Evolutionary conservation across 345 rosid genomes (phyloP).

Genomic region (Linum tenue): DNA sequence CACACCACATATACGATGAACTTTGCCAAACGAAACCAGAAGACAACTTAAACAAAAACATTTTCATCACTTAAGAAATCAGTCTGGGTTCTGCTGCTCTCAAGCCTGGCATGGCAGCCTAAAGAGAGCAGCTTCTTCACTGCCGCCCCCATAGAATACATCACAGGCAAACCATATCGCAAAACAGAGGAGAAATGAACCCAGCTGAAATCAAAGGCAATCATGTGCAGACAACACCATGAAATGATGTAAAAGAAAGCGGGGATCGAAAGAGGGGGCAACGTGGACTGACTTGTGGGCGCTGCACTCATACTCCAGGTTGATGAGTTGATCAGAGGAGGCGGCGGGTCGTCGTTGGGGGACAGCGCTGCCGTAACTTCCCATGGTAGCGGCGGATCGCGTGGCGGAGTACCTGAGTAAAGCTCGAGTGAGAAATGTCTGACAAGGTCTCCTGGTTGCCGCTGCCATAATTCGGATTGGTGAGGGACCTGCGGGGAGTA

Average conservation of each 20-base stretch:
- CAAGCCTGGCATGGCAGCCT: too few species aligned
- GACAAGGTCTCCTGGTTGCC: background rate
- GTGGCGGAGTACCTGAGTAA: background rate
- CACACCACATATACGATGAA: background rate
- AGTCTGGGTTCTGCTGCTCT: background rate
- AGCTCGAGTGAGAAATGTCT: background rate
- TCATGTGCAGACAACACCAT: background rate
- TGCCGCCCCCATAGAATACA: background rate
- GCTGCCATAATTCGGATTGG: background rate
- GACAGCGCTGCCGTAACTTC: conserved; percentile 31
- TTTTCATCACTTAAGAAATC: background rate
- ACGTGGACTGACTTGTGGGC: conserved; percentile 70
- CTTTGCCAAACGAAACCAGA: background rate
- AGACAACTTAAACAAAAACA: background rate
- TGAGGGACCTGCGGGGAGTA: background rate
- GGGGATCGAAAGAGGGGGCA: background rate
- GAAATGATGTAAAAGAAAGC: background rate
- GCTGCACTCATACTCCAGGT: conserved; percentile 62
- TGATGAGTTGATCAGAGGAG: conserved; percentile 59
- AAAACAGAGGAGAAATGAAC: conserved; percentile 2
- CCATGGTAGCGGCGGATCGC: conserved; percentile 1
- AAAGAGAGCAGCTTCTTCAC: too few species aligned
- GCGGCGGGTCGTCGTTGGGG: conserved; percentile 33
- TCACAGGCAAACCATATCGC: conserved; percentile 12
- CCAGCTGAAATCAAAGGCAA: background rate